Base-by-base conservation (phyloP, 164 flowering plant genomes). In the Litsea cubeba region DNA sequence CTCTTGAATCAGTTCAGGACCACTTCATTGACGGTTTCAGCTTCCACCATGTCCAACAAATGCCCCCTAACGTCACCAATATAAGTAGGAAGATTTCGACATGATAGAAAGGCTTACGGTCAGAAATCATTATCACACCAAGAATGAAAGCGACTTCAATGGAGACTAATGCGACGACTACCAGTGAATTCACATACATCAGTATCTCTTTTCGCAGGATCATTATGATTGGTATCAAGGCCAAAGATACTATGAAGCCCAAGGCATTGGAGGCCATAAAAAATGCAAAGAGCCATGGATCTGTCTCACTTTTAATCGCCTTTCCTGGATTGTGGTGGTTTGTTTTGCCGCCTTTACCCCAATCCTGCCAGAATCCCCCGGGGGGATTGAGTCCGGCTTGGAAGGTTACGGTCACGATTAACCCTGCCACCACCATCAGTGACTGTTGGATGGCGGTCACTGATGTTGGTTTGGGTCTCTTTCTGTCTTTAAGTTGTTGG, bases 311-410 rank as follows among this genome's bases (percentile, higher is more conserved):
- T 40, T 12, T 12, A 7, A 69, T 69, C 2, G 71, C 20, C 58
- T 2, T n/a, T 12, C 51, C 57, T 18, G 54, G 23, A n/a, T 1
- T 10, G 7, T 46, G 71, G 25, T 22, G 3, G 32, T 30, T 30
- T 54, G 15, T 54, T 54, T 3, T 14, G 5, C 3, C 3, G 20
- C 28, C 11, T 0, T 22, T 14, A 6, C 8, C 1, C 22, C 20
- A 12, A 14, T 51, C 72, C 32, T 70, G 72, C 35, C 62, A 70
- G 8, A 54, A 5, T 8, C 72, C 72, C 12, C 72, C 72, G 12
- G 72, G 72, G 51, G 72, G 72, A 30, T 17, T 70, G 20, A 50
- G 32, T 14, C 25, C 72, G 18, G 63, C 72, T 40, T 70, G 72
- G 63, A 25, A 70, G n/a, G 72, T 70, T 5, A 70, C 23, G 3